Evolutionary conservation across 805 yeast species (phyloP).

Genomic region (Yarrowia yakushimensis): DNA sequence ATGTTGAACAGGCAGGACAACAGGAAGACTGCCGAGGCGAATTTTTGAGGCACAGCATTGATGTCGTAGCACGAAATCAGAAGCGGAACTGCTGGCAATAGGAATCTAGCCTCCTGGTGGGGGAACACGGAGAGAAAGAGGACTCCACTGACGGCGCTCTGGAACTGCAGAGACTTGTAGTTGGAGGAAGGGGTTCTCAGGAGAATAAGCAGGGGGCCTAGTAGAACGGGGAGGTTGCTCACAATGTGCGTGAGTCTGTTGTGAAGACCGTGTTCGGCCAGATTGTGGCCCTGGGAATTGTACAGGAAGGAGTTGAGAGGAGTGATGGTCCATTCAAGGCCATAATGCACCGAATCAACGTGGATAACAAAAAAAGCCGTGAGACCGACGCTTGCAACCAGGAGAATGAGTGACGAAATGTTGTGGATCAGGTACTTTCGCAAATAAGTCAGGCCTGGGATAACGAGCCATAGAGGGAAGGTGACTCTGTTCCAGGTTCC

Average conservation of each 20-base stretch:
- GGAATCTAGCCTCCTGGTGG: constrained; percentile 91
- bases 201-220: constrained; percentile 70
- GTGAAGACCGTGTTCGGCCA: constrained; percentile 80
- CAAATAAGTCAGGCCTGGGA: constrained; percentile 53
- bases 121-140: constrained; percentile 64
- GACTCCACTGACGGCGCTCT: constrained; percentile 61
- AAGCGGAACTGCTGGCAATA: constrained; percentile 75
- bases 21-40: constrained; percentile 31
- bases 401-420: constrained; percentile 36
- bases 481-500: constrained; percentile 87
- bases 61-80: constrained; percentile 51
- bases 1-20: constrained; percentile 66
- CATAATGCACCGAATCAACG: constrained; percentile 53
- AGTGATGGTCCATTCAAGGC: constrained; percentile 47
- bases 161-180: constrained; percentile 52
- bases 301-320: constrained; percentile 76
- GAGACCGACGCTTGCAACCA: constrained; percentile 40
- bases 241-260: constrained; percentile 69
- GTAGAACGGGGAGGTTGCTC: constrained; percentile 70
- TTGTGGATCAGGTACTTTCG: constrained; percentile 44
- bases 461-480: constrained; percentile 65
- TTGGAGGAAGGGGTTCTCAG: constrained; percentile 44
- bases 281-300: constrained; percentile 56
- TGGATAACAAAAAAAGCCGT: constrained; percentile 43
- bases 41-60: constrained; percentile 28